Evolutionary conservation across 768 basidiomycete genomes (phyloP).

Genomic region (Boletus subcaerulescens): DNA sequence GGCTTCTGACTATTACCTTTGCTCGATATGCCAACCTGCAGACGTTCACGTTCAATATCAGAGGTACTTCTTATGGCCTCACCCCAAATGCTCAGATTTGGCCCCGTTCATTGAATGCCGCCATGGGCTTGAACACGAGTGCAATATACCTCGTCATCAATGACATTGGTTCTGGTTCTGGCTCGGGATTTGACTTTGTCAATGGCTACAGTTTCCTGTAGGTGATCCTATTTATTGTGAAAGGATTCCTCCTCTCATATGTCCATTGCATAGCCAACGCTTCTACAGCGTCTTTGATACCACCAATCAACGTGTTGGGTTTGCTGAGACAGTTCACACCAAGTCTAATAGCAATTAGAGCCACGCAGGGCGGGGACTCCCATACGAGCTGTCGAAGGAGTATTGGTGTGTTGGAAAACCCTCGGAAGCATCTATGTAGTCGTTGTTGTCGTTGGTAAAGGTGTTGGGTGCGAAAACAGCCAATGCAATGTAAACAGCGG

Average conservation of each 20-base stretch:
- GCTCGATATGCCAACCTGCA: not conserved
- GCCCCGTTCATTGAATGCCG: not conserved
- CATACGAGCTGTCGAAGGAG: no score
- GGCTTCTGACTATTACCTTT: not conserved
- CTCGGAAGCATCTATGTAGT: no score
- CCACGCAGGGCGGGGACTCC: no score
- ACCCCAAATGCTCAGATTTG: not conserved
- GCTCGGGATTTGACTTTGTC: not conserved
- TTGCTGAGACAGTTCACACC: slow-evolving; percentile 36
- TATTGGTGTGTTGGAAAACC: no score
- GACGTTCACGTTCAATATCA: not conserved
- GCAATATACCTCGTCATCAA: not conserved
- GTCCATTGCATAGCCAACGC: no score
- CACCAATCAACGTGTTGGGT: slow-evolving; percentile 31
- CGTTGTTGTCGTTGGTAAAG: no score
- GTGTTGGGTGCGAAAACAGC: no score
- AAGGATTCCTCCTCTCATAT: no score
- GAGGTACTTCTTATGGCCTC: not conserved
- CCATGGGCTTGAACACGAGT: not conserved
- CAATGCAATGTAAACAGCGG: no score
- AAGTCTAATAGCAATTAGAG: not conserved
- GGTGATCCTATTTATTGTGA: not conserved
- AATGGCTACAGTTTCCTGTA: not conserved
- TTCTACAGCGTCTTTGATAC: no score
- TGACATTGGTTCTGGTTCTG: not conserved